Evolutionary conservation across 352 stramenopile species (phyloP).

Genomic region (Pythium guiyangense): DNA sequence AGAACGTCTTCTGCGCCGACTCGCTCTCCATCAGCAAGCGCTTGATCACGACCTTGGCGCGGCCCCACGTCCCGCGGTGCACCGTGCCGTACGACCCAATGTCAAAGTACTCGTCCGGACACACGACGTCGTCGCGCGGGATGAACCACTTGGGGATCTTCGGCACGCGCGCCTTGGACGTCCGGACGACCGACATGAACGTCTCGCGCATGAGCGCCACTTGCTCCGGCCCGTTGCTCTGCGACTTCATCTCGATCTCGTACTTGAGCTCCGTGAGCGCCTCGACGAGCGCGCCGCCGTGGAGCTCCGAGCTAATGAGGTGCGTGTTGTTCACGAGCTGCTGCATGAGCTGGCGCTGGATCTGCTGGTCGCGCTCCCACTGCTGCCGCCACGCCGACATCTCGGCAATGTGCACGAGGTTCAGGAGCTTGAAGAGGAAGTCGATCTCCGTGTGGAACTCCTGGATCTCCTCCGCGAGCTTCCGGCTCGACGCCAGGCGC

Average conservation of each 20-base stretch:
- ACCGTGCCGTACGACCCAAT: slow-evolving; percentile 12
- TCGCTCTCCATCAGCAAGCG: slow-evolving; percentile 7
- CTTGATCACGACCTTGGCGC: slow-evolving; percentile 33
- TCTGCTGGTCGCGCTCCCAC: slow-evolving; percentile 14
- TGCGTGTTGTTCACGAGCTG: slow-evolving; percentile 13
- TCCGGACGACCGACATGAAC: slow-evolving; percentile 12
- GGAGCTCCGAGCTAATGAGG: slow-evolving; percentile 9
- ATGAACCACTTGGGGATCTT: slow-evolving; percentile 21
- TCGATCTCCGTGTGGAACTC: slow-evolving; percentile 19
- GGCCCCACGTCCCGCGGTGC: slow-evolving; percentile 19
- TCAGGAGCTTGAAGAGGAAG: slow-evolving; percentile 17
- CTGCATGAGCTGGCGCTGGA: slow-evolving; percentile 11
- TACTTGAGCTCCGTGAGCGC: slow-evolving; percentile 20
- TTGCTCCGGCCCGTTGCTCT: slow-evolving; percentile 7
- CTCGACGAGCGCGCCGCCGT: slow-evolving; percentile 13
- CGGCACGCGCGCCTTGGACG: slow-evolving; percentile 9
- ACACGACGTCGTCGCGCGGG: slow-evolving; percentile 13
- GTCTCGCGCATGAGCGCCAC: slow-evolving; percentile 12
- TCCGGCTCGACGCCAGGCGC: slow-evolving; percentile 11
- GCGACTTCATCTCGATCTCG: slow-evolving; percentile 14
- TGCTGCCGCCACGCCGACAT: slow-evolving; percentile 13
- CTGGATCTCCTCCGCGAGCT: slow-evolving; percentile 12
- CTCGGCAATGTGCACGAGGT: slow-evolving; percentile 19
- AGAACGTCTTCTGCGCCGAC: slow-evolving; percentile 10
- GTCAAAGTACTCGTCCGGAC: slow-evolving; percentile 10